Evolutionary conservation across 192 early-diverging fungal species (phyloP).

Genomic region (Rhizophagus sp.): DNA sequence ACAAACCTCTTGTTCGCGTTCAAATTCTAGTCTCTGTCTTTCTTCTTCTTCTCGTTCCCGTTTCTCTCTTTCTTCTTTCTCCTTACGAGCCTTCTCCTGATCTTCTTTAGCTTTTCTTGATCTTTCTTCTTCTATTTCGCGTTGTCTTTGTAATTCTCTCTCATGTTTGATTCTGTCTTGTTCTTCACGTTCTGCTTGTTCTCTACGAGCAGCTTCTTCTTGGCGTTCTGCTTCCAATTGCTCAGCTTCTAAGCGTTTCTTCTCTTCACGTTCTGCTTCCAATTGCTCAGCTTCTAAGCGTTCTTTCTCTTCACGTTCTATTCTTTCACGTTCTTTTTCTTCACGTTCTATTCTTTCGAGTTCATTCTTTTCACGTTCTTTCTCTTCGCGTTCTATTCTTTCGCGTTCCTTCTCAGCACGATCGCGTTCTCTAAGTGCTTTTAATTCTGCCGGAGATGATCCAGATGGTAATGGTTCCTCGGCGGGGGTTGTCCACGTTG

Average conservation of each 20-base stretch:
- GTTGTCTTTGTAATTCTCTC: slow-evolving; percentile 32
- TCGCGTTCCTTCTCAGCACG: slow-evolving; percentile 44
- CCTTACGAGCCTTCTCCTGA: slow-evolving; percentile 34
- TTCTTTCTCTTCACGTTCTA: slow-evolving; percentile 26
- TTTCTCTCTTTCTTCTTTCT: slow-evolving; percentile 32
- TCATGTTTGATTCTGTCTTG: slow-evolving; percentile 37
- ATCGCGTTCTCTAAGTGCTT: slow-evolving; percentile 32
- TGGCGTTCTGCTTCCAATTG: slow-evolving; percentile 32
- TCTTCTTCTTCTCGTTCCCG: slow-evolving; percentile 41
- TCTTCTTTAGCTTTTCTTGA: slow-evolving; percentile 29
- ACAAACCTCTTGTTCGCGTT: slow-evolving; percentile 26
- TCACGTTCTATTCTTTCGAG: slow-evolving; percentile 36
- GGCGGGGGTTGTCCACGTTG: slow-evolving; percentile 24
- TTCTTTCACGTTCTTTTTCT: slow-evolving; percentile 31
- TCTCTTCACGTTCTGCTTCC: slow-evolving; percentile 28
- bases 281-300: slow-evolving; percentile 22
- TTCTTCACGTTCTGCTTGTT: slow-evolving; percentile 30
- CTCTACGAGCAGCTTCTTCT: slow-evolving; percentile 22
- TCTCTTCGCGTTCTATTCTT: slow-evolving; percentile 35
- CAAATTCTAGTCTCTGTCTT: slow-evolving; percentile 32
- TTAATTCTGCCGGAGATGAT: slow-evolving; percentile 34
- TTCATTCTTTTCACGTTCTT: slow-evolving; percentile 29
- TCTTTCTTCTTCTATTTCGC: slow-evolving; percentile 43
- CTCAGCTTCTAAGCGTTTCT: slow-evolving; percentile 20
- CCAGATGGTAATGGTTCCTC: slow-evolving; percentile 32